phyloP scores from a whole-genome alignment of 2,329 filamentous ascomycete species.

The Teratosphaeria destructans region DNA sequence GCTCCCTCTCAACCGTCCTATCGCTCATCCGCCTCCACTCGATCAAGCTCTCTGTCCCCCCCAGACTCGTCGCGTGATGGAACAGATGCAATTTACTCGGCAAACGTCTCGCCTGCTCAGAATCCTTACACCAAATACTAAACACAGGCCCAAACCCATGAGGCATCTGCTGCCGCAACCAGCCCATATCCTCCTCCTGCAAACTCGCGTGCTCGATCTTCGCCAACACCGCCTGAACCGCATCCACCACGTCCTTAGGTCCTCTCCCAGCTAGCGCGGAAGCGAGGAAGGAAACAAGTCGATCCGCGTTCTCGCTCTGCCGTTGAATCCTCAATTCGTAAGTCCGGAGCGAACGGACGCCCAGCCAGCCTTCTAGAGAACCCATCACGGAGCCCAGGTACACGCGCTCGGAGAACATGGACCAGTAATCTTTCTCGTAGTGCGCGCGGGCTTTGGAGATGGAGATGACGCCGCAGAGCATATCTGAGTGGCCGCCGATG shows the following conservation, averaged over 20 bases:
- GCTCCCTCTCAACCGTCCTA: constrained; percentile 53
- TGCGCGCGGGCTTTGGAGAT: constrained; percentile 39
- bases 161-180: constrained; percentile 84
- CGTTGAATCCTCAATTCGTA: constrained; percentile 70
- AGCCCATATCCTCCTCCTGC: constrained; percentile 55
- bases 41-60: constrained; percentile 88
- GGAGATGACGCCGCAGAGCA: constrained; percentile 77
- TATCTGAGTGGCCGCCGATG: constrained; percentile 86
- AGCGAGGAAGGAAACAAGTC: constrained; percentile 62
- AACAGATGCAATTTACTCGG: constrained; percentile 74
- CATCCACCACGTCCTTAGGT: constrained; percentile 31
- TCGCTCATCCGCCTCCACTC: constrained; percentile 95
- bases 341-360: constrained; percentile 74
- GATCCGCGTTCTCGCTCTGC: constrained; percentile 61
- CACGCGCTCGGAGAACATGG: constrained; percentile 58
- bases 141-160: constrained; percentile 86
- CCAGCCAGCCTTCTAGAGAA: constrained; percentile 83
- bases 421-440: constrained; percentile 39
- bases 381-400: constrained; percentile 78
- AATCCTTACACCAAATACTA: constrained; percentile 54
- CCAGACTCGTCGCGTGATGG: constrained; percentile 88
- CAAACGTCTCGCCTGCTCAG: constrained; percentile 53
- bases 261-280: constrained; percentile 25
- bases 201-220: constrained; percentile 68
- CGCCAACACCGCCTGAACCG: constrained; percentile 46